These are phyloP conservation scores for Alternaria sp. DNA, from an alignment of 2,329 filamentous ascomycete species.

Conservation along the genomic window DNA sequence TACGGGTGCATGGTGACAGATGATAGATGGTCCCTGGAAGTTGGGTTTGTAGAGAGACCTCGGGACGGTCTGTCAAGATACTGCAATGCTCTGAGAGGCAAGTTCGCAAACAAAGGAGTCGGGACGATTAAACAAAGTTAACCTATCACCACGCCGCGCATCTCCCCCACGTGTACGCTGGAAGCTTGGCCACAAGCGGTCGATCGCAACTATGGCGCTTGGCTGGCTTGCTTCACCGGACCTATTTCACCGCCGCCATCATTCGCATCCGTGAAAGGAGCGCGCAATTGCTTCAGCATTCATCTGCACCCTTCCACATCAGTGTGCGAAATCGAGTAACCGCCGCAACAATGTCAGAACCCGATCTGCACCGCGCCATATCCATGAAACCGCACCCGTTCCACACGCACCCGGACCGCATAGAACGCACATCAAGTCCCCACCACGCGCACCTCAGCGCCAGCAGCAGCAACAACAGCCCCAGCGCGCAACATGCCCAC, in stretches of 20 bases:
- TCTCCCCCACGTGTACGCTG: slow-evolving; percentile 20
- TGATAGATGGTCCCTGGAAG: not conserved
- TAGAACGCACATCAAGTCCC: slow-evolving; percentile 39
- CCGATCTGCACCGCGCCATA: slow-evolving; percentile 57
- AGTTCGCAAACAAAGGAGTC: not conserved
- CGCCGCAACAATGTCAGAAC: slow-evolving; percentile 47
- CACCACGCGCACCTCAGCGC: slow-evolving; percentile 24
- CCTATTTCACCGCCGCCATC: not conserved
- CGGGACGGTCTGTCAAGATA: not conserved
- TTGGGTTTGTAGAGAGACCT: not conserved
- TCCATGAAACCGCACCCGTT: slow-evolving; percentile 56
- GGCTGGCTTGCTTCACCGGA: not conserved
- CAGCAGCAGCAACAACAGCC: slow-evolving; percentile 18
- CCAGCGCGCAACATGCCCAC: slow-evolving; percentile 7
- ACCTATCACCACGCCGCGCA: slow-evolving; percentile 8
- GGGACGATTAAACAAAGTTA: not conserved
- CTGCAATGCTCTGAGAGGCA: not conserved
- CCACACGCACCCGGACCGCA: slow-evolving; percentile 37
- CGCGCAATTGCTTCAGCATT: not conserved
- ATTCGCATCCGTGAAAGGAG: not conserved
- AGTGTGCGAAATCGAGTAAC: not conserved
- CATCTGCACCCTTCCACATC: not conserved
- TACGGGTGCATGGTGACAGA: not conserved
- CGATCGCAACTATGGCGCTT: not conserved
- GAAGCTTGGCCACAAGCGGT: slow-evolving; percentile 5